Conservation (phyloP, 257 asterid species). For the Lithospermum erythrorhizon region DNA sequence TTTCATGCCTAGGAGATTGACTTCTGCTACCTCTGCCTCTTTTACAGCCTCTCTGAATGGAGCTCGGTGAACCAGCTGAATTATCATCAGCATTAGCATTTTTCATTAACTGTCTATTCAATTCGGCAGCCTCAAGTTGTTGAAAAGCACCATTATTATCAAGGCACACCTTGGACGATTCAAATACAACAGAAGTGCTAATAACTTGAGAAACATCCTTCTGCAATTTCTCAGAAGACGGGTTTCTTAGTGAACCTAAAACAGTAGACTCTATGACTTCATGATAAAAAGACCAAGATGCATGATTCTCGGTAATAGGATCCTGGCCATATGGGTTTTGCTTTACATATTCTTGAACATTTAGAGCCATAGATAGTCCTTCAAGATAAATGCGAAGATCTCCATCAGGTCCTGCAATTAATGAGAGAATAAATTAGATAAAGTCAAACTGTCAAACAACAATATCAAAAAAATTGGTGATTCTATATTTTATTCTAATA, state of each 20-base stretch:
- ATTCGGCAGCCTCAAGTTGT: constrained; percentile 60
- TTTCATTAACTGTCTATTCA: constrained; percentile 11
- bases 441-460: background rate
- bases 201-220: constrained; percentile 21
- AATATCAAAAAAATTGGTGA: background rate
- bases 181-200: constrained; percentile 13
- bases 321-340: constrained; percentile 69
- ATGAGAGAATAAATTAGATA: constrained; percentile 1
- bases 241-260: background rate
- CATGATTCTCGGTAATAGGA: constrained; percentile 52
- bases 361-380: constrained; percentile 53
- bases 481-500: too few species aligned
- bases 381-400: constrained; percentile 65
- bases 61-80: constrained; percentile 43
- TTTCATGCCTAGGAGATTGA: constrained; percentile 65
- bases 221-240: constrained; percentile 17
- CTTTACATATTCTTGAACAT: constrained; percentile 63
- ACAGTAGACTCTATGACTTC: constrained; percentile 30
- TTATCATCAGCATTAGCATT: constrained; percentile 35
- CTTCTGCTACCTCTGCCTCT: constrained; percentile 72
- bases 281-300: constrained; percentile 65
- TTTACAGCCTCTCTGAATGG: constrained; percentile 34
- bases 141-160: constrained; percentile 17
- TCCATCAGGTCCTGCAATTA: constrained; percentile 61
- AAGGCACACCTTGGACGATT: constrained; percentile 20